A percentile compares a stretch with the other conserved stretches of the same genome.
These are phyloP conservation scores for Crithidia expoeki DNA, from an alignment of 208 protist species.

Conservation along the genomic window DNA sequence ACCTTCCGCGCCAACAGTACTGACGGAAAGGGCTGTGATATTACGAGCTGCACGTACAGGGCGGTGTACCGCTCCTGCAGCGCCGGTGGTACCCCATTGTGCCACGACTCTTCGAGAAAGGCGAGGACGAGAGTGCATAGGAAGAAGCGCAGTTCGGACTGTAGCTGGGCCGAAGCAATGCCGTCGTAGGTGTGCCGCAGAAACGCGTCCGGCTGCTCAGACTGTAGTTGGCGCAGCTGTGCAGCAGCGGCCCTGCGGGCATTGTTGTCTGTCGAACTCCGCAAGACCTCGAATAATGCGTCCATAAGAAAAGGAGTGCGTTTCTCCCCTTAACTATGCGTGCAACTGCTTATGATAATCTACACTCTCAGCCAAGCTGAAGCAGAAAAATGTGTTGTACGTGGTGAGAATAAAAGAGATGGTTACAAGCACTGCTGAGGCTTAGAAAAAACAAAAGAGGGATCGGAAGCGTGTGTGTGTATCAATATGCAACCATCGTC, in stretches of 20 bases:
- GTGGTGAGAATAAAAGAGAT: too few species aligned
- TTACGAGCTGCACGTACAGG: constrained; percentile 50
- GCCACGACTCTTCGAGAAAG: constrained; percentile 81
- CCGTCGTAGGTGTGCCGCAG: constrained; percentile 58
- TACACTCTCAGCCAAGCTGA: too few species aligned
- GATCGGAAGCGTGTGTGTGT: too few species aligned
- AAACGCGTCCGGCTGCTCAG: constrained; percentile 59
- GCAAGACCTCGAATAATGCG: constrained; percentile 49
- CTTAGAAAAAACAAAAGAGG: too few species aligned
- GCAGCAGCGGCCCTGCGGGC: constrained; percentile 54
- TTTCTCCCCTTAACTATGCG: background rate
- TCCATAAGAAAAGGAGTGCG: constrained; percentile 45
- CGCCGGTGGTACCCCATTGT: constrained; percentile 34
- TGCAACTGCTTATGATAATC: too few species aligned
- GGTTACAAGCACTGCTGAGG: too few species aligned
- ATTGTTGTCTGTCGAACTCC: constrained; percentile 62
- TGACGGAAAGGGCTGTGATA: constrained; percentile 33
- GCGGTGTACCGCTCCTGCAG: constrained; percentile 40
- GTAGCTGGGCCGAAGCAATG: constrained; percentile 36
- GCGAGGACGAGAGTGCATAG: constrained; percentile 50
- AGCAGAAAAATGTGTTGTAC: too few species aligned
- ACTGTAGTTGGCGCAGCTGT: constrained; percentile 63
- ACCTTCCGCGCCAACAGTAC: constrained; percentile 64
- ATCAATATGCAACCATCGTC: too few species aligned
- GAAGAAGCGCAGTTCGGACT: constrained; percentile 68